Evolutionary conservation across 176 grass and related monocot genomes (phyloP).

Genomic region (Musa troglodytarum): DNA sequence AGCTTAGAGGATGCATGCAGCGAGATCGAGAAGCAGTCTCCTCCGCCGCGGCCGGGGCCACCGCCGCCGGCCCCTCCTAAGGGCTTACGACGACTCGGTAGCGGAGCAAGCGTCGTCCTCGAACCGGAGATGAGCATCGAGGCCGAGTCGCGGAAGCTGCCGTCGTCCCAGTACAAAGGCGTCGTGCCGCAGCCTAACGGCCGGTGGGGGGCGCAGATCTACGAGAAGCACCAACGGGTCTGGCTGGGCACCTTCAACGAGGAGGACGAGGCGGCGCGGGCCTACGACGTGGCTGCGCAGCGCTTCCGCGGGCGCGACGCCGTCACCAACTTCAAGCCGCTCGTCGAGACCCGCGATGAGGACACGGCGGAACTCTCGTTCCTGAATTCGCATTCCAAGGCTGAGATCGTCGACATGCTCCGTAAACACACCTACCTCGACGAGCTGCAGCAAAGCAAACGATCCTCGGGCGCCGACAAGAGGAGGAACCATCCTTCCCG

Average conservation of each 20-base stretch:
- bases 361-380: not conserved
- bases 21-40: not conserved
- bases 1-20: not conserved
- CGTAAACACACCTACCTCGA: conserved; percentile 10
- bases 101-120: not conserved
- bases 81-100: not conserved
- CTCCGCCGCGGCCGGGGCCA: not conserved
- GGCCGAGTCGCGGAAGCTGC: not conserved
- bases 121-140: not conserved
- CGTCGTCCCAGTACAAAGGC: conserved; percentile 8
- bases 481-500: not conserved
- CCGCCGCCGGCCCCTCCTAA: not conserved
- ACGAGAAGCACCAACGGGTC: conserved; percentile 10
- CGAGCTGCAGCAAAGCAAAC: conserved; percentile 1
- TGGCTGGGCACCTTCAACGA: conserved; percentile 10
- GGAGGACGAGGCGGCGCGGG: not conserved
- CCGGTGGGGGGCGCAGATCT: conserved; percentile 12
- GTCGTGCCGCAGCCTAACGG: conserved; percentile 11
- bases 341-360: not conserved
- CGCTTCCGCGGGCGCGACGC: conserved; percentile 11
- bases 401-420: conserved; percentile 17
- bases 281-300: conserved; percentile 7
- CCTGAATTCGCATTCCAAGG: not conserved
- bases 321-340: conserved; percentile 7
- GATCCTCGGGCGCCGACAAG: not conserved